These are phyloP conservation scores for Babesia divergens DNA, from an alignment of 169 alveolate genomes.

Conservation along the genomic window DNA sequence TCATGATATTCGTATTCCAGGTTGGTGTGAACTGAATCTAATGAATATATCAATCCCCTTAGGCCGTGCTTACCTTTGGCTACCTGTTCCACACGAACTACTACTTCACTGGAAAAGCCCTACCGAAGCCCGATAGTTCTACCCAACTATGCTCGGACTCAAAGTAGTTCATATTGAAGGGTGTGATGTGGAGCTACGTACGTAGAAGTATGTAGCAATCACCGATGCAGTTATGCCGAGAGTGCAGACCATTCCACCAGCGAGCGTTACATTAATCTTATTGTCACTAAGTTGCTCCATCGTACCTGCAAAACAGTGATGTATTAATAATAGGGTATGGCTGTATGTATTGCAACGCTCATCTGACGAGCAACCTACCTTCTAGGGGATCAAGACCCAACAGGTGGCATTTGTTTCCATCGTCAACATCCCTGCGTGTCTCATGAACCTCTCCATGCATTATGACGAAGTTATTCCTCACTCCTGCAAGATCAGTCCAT, in stretches of 20 bases:
- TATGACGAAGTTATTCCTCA: background rate
- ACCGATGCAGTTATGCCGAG: conserved; percentile 22
- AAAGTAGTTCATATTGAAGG: background rate
- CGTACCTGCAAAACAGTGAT: no score
- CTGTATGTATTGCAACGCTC: no score
- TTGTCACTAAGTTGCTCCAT: background rate
- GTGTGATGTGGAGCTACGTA: background rate
- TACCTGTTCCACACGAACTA: conserved; percentile 76
- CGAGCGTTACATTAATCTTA: conserved; percentile 9
- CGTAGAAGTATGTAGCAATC: conserved; percentile 30
- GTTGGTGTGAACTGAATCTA: background rate
- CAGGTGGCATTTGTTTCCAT: background rate
- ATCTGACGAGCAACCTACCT: background rate
- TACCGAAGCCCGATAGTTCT: conserved; percentile 79
- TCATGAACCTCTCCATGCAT: background rate
- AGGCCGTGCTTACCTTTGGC: conserved; percentile 77
- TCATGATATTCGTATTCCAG: conserved; percentile 47
- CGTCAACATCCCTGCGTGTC: background rate
- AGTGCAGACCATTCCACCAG: conserved; percentile 39
- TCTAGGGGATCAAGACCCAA: conserved; percentile 14
- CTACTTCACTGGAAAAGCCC: conserved; percentile 78
- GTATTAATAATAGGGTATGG: no score
- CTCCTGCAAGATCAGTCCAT: conserved; percentile 8
- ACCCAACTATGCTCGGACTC: conserved; percentile 80
- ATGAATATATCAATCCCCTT: background rate